Base-by-base conservation (phyloP, 2,329 filamentous ascomycete genomes). In the Stromatinia cepivora region DNA sequence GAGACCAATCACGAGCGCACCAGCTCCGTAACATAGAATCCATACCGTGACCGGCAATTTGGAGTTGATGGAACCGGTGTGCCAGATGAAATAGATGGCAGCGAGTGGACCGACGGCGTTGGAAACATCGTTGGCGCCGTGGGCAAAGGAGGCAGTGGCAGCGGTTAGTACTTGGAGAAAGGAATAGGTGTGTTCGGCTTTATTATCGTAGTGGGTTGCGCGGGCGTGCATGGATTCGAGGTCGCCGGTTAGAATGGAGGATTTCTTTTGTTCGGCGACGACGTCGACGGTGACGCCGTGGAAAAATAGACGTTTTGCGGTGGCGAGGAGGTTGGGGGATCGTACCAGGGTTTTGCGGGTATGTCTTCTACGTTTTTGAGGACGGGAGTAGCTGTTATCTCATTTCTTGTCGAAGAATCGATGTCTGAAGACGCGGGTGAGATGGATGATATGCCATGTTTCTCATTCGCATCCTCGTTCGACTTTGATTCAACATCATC, bases 61-160 rank as follows among this genome's bases (percentile, higher is more conserved):
- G 73, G 87, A 79, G 2, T 53, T 17, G 59, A 63, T 65, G 39
- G 64, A 59, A 1, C 56, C 57, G 4, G 87, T 90, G 1, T 78
- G 81, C 89, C 89, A 92, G 58, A 88, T 86, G 28, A 83, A 80
- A 82, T 91, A 92, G 78, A 91, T 90, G 72, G 85, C 88, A 66
- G 89, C 88, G 88, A 88, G 91, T 69, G 86, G 85, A 48, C 89
- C 89, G 72, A 88, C 88, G 0, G 89, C 86, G 81, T 92, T 92
- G 46, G 88, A 89, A 67, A 92, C 88, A 76, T 93, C 90, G 78
- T 93, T 93, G 78, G 91, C 89, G 70, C 91, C 91, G 82, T 93
- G 85, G 7, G 85, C 85, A 70, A 84, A 83, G 1, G 82, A 84
- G 4, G 81, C 81, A 46, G 82, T 84, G 72, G 81, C 83, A 25